Conservation (phyloP, 257 asterid genomes). For the Eucommia ulmoides region DNA sequence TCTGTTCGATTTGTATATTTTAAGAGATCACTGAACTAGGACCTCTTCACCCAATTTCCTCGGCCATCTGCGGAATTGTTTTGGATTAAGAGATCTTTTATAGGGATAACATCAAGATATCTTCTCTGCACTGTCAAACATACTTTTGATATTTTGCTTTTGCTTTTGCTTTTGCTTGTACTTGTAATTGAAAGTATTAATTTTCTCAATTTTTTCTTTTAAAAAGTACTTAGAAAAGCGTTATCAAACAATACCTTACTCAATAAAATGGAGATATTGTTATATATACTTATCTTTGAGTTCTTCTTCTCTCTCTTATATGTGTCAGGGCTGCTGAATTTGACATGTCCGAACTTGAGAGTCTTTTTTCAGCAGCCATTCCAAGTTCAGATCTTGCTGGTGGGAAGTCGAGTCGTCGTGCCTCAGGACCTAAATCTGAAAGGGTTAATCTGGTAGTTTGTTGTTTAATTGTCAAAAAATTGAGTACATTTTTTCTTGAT, state of each 20-base stretch:
- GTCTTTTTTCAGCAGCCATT: constrained; percentile 57
- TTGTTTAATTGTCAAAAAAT: neutral
- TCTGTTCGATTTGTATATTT: no score
- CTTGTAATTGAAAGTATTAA: no score
- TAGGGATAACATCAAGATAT: no score
- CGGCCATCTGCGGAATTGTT: no score
- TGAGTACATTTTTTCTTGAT: neutral
- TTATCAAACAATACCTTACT: no score
- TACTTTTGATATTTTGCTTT: constrained; percentile 4
- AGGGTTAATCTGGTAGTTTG: constrained; percentile 69
- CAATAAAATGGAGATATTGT: constrained; percentile 3
- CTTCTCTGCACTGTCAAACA: no score
- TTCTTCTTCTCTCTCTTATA: constrained; percentile 12
- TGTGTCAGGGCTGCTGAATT: constrained; percentile 64
- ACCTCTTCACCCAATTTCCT: no score
- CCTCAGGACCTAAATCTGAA: constrained; percentile 43
- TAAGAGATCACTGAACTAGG: no score
- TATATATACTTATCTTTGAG: constrained; percentile 8
- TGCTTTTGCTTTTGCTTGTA: neutral
- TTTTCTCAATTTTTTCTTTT: no score
- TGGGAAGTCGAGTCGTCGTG: constrained; percentile 26
- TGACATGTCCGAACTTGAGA: constrained; percentile 79
- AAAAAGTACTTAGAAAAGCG: no score
- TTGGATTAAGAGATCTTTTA: no score
- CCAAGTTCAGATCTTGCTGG: constrained; percentile 30